A percentile compares a stretch with the other conserved stretches of the same genome.
Conservation (phyloP, 1,284 basidiomycete genomes). For the Puccinia polysora region DNA sequence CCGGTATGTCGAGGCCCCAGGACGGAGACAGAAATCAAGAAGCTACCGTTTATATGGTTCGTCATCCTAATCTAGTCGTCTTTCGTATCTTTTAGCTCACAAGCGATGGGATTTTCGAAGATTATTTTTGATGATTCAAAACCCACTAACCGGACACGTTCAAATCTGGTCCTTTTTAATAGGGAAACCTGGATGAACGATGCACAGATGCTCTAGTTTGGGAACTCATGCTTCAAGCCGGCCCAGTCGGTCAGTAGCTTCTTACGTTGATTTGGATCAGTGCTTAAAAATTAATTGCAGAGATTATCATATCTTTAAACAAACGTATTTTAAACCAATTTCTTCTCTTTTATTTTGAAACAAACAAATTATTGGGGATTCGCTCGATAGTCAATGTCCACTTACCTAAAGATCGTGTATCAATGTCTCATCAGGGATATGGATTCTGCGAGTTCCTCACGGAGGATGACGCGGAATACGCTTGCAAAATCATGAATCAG, state of each 20-base stretch:
- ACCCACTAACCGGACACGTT: neutral
- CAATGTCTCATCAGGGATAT: conserved; percentile 95
- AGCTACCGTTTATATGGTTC: conserved; percentile 84
- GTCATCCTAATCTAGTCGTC: conserved; percentile 48
- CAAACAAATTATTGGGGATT: conserved; percentile 30
- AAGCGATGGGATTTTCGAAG: neutral
- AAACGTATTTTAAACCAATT: neutral
- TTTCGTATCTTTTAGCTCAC: no score
- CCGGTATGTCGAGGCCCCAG: conserved; percentile 43
- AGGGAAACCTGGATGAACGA: conserved; percentile 96
- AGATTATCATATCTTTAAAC: no score
- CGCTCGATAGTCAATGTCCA: conserved; percentile 77
- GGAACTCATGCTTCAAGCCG: conserved; percentile 98
- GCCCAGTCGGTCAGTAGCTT: conserved; percentile 75
- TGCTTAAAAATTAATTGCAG: no score
- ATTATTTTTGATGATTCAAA: no score
- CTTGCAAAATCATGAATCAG: conserved; percentile 99
- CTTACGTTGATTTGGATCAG: no score
- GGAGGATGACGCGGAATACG: conserved; percentile 97
- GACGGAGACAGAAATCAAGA: conserved; percentile 65
- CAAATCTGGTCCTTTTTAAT: neutral
- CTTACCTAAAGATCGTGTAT: conserved; percentile 98
- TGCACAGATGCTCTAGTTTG: conserved; percentile 89
- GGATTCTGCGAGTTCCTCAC: conserved; percentile 98
- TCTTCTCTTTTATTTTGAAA: conserved; percentile 5